Evolutionary conservation across 305 asterid genomes (phyloP).

Genomic region (Plantago lanceolata): DNA sequence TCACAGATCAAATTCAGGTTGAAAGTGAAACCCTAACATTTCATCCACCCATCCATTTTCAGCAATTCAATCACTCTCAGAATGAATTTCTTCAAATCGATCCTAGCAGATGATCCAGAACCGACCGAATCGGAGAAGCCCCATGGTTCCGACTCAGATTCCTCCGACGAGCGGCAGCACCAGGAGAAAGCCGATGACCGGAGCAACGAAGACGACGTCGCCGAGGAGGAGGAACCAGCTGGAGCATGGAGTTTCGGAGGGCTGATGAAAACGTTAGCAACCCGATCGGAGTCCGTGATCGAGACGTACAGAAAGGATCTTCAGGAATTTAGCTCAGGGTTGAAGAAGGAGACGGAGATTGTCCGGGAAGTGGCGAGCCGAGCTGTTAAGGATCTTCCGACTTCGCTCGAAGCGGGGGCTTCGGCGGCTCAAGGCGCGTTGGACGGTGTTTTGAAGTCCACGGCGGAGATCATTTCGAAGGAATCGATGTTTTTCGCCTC

Average conservation of each 20-base stretch:
- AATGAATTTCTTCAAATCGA: constrained; percentile 86
- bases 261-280: constrained; percentile 50
- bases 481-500: constrained; percentile 38
- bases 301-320: constrained; percentile 78
- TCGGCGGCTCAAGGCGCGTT: constrained; percentile 69
- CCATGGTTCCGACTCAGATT: constrained; percentile 25
- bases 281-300: constrained; percentile 78
- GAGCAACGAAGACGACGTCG: constrained; percentile 18
- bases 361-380: constrained; percentile 72
- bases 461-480: constrained; percentile 65
- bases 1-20: neutral
- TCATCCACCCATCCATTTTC: neutral
- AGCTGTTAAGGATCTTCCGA: constrained; percentile 83
- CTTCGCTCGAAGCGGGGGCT: constrained; percentile 71
- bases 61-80: constrained; percentile 3
- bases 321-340: constrained; percentile 71
- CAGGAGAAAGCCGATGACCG: constrained; percentile 13
- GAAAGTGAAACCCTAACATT: constrained; percentile 13
- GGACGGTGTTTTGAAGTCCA: constrained; percentile 67
- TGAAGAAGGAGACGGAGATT: constrained; percentile 61
- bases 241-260: constrained; percentile 71
- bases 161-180: constrained; percentile 17
- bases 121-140: constrained; percentile 36
- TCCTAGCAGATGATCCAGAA: constrained; percentile 61
- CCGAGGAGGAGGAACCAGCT: constrained; percentile 22